Conservation (phyloP, 2,329 filamentous ascomycete genomes). For the Colletotrichum cuscutae region DNA sequence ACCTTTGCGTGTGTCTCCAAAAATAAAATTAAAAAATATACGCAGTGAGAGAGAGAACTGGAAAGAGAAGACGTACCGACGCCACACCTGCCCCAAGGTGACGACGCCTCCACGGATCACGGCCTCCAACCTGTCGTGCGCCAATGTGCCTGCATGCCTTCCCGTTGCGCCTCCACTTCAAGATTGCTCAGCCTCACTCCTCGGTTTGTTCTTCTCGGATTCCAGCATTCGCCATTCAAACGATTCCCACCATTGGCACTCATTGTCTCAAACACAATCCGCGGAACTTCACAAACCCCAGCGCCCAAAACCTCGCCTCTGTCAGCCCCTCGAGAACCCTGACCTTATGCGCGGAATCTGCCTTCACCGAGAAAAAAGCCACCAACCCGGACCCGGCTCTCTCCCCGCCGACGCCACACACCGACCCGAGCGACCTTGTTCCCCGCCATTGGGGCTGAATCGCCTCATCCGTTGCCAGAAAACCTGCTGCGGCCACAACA, state of each 20-base stretch:
- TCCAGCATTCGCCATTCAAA: background rate
- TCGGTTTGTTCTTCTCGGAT: constrained; percentile 2
- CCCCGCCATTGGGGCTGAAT: constrained; percentile 32
- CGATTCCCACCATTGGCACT: background rate
- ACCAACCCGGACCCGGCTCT: constrained; percentile 3
- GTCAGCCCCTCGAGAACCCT: background rate
- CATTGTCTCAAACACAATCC: background rate
- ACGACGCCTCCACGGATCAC: constrained; percentile 25
- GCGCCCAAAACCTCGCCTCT: background rate
- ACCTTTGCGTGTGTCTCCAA: constrained; percentile 19
- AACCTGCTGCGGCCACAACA: constrained; percentile 24
- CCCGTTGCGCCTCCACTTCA: constrained; percentile 4
- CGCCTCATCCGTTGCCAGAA: constrained; percentile 17
- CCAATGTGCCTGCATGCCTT: background rate
- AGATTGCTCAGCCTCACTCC: constrained; percentile 28
- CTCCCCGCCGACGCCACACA: background rate
- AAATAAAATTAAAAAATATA: constrained; percentile 18
- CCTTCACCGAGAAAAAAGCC: background rate
- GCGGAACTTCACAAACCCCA: background rate
- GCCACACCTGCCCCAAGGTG: constrained; percentile 27
- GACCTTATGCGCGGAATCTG: background rate
- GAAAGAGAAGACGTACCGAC: background rate
- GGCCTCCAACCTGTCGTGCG: background rate
- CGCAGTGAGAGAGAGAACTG: background rate
- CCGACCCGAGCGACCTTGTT: background rate